phyloP scores from a whole-genome alignment of 1,139 yeast genomes.

The Diutina neorugosa region DNA sequence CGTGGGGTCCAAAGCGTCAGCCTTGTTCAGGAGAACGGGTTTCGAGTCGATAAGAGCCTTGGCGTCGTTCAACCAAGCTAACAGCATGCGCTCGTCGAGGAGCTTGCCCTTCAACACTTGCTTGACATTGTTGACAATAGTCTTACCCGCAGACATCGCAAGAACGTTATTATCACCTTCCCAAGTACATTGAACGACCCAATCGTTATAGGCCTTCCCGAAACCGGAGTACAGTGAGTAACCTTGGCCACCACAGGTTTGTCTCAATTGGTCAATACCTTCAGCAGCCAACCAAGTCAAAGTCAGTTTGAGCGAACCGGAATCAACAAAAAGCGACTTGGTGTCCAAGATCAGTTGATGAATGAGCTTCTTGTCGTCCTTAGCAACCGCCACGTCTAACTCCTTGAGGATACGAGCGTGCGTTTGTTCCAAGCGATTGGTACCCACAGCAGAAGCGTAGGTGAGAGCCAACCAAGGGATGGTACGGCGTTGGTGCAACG shows the following conservation, averaged over 20 bases:
- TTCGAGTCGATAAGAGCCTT: not conserved
- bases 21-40: not conserved
- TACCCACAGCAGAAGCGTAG: conserved; percentile 9
- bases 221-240: conserved; percentile 12
- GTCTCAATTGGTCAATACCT: conserved; percentile 10
- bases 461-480: conserved; percentile 11
- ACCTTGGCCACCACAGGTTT: conserved; percentile 12
- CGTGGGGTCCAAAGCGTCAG: conserved; percentile 7
- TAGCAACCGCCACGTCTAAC: conserved; percentile 10
- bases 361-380: conserved; percentile 9
- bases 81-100: conserved; percentile 5
- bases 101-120: conserved; percentile 7
- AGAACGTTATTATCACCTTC: conserved; percentile 12
- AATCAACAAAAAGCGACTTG: conserved; percentile 11
- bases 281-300: conserved; percentile 11
- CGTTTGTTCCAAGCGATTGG: conserved; percentile 10
- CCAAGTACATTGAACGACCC: conserved; percentile 14
- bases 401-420: conserved; percentile 8
- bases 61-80: conserved; percentile 7
- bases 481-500: conserved; percentile 11
- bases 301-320: conserved; percentile 11
- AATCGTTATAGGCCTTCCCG: conserved; percentile 11
- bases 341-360: conserved; percentile 6
- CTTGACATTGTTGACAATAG: conserved; percentile 8
- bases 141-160: conserved; percentile 11